Evolutionary conservation across 805 yeast species (phyloP).

Genomic region (Candida qinlingensis): DNA sequence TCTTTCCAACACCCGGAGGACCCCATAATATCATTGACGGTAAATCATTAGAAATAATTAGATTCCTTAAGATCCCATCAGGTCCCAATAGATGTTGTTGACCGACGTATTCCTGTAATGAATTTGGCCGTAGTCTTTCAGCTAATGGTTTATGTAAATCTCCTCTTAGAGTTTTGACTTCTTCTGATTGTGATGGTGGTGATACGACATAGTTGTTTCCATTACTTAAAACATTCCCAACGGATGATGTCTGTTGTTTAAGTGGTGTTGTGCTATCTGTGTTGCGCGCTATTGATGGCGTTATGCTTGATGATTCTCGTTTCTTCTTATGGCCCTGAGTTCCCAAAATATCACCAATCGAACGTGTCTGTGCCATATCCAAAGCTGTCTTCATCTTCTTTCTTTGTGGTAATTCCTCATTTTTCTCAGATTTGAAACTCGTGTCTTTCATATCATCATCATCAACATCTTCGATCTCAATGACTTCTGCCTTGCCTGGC

Average conservation of each 20-base stretch:
- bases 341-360: conserved; percentile 8
- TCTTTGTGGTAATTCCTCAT: neutral
- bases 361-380: conserved; percentile 2
- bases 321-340: neutral
- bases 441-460: conserved; percentile 2
- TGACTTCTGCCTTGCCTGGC: conserved; percentile 6
- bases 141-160: conserved; percentile 46
- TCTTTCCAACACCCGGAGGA: conserved; percentile 91
- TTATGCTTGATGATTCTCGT: neutral
- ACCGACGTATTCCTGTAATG: conserved; percentile 71
- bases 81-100: conserved; percentile 72
- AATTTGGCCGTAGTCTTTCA: conserved; percentile 76
- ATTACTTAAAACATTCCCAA: neutral
- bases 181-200: conserved; percentile 10
- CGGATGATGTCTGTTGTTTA: neutral
- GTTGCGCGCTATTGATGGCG: neutral
- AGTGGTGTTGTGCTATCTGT: neutral
- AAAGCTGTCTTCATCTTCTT: conserved; percentile 7
- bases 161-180: conserved; percentile 13
- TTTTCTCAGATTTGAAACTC: neutral
- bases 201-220: neutral
- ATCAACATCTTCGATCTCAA: conserved; percentile 12
- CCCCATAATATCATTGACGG: conserved; percentile 94
- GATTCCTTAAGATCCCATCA: conserved; percentile 60
- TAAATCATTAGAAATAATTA: conserved; percentile 51